Evolutionary conservation across 768 basidiomycete species (phyloP), one percentile per base, ranked within the genome.

Genomic region (Lentinula guzmanii): DNA sequence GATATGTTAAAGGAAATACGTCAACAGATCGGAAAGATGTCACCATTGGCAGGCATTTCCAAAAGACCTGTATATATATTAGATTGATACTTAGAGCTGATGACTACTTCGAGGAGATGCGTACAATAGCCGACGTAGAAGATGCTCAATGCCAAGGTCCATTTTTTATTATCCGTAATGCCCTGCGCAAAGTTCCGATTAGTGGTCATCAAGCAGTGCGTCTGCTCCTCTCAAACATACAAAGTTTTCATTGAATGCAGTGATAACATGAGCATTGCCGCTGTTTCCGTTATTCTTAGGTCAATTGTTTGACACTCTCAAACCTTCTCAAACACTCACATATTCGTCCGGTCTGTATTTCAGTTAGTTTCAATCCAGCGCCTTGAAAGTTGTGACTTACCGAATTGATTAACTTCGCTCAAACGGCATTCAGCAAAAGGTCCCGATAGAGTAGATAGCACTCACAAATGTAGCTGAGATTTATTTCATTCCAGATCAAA

Each of bases 101-200:
- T 31, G 16, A 45, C 15, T 43, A 31, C 9, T 39, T 24, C 11
- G 1, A 21, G 50, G 7, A 9, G 15, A 21, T 21, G 68, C 75
- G 61, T 61, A 83, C 83, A 84, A 64, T 85, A 85, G 48, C 83
- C 83, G 28, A 83, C 81, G 61, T 85, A 84, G 69, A 85, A 85
- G 28, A 85, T 82, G 61, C 82, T 82, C 48, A 84, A 68, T 3
- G 77, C 83, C 9, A 84, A 68, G 0, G 83, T 84, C 83, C 83
- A 84, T 68, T 78, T 81, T 61, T 79, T 74, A 65, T 85, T 85
- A 48, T 73, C 70, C 21, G 78, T 77, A 54, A 85, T 77, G 21
- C 77, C 82, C 82, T 83, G 43, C 5, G 50, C 13, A 51, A 39
- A 15, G 10, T 35, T 54, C 35, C 33, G 31, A 9, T 37, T 13